Conservation (phyloP, 768 basidiomycete species). For the Hirschioporus abietinus region DNA sequence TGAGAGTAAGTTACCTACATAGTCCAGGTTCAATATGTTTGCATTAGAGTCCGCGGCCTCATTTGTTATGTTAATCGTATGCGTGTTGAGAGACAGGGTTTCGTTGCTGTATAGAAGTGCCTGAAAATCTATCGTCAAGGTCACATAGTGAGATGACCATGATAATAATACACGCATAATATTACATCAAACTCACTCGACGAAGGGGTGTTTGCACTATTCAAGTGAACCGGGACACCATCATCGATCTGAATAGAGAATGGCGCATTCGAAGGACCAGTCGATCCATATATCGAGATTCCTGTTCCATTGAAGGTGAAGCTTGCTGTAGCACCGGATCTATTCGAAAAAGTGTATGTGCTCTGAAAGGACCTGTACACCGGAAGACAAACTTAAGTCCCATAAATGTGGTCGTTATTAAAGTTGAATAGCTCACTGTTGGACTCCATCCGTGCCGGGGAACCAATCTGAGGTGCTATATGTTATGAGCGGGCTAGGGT, state of each 20-base stretch:
- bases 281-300: constrained; percentile 41
- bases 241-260: constrained; percentile 33
- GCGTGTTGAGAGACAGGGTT: background rate
- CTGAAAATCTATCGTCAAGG: background rate
- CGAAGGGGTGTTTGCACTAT: background rate
- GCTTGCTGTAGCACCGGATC: constrained; percentile 26
- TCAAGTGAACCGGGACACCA: constrained; percentile 9
- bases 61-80: background rate
- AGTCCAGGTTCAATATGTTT: background rate
- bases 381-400: background rate
- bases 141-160: background rate
- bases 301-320: constrained; percentile 41
- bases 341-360: constrained; percentile 28
- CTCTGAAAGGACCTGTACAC: background rate
- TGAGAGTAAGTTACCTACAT: background rate
- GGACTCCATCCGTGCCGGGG: background rate
- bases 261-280: constrained; percentile 28
- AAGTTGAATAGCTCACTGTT: background rate
- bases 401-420: background rate
- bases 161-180: background rate
- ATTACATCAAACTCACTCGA: background rate
- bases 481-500: constrained; percentile 1
- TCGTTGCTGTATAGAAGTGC: background rate
- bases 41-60: background rate
- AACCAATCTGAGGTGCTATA: constrained; percentile 13